Evolutionary conservation across 2,329 filamentous ascomycete species (phyloP), one percentile per base, ranked within the genome.

Genomic region (Diplodia intermedia): DNA sequence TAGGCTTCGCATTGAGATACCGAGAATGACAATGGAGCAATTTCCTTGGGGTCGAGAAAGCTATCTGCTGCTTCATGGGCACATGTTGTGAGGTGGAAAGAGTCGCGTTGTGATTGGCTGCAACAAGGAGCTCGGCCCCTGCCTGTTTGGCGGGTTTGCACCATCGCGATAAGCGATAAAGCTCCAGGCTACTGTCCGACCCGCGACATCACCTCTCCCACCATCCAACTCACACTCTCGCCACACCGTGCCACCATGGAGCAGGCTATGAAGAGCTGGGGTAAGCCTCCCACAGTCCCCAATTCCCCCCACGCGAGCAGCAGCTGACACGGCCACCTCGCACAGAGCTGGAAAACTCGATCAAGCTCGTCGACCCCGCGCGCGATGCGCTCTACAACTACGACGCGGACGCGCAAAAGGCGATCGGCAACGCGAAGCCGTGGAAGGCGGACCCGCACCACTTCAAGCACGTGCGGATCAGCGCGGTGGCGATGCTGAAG

Each of bases 391-490:
- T 99, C 74, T 99, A 97, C 84, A 86, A 87, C 75, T 97, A 95
- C 83, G 88, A 93, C 72, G 79, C 84, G 70, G 84, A 84, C 2
- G 86, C 88, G 53, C 90, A 95, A 74, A 91, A 90, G 76, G 82
- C 85, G 47, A 86, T 91, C 71, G 86, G 85, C 70, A 81, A 85
- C 12, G 83, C 85, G 26, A 86, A 86, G 66, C 93, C 94, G 70
- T 98, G 95, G 95, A 83, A 82, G 61, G 84, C 83, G 56, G 89
- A 97, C 76, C 90, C 91, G 0, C 86, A 93, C 79, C 90, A 97
- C 84, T 99, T 98, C 87, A 96, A 94, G 78, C 87, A 91, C 66
- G 93, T 98, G 56, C 92, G 94, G 75, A 94, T 99, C 80, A 96
- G 92, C 65, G 93, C 95, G 69, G 90, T 97, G 14, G 95, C 95